Conservation (phyloP, 768 basidiomycete species). For the Lactarius sp. region DNA sequence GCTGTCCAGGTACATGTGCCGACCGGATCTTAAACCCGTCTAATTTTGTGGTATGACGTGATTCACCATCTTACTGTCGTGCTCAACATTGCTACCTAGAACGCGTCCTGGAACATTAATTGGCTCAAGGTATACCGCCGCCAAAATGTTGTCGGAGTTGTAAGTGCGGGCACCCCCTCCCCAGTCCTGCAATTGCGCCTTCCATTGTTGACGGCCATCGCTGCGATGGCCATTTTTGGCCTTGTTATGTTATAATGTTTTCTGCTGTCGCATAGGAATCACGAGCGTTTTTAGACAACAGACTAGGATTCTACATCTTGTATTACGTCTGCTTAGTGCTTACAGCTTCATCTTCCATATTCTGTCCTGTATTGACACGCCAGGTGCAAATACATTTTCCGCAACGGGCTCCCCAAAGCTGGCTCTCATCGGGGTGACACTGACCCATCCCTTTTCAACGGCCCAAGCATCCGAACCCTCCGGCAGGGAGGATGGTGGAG, state of each 20-base stretch:
- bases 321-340: slow-evolving; percentile 32
- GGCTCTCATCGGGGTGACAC: slow-evolving; percentile 74
- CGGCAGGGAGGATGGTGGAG: slow-evolving; percentile 54
- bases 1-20: slow-evolving; percentile 71
- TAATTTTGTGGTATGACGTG: slow-evolving; percentile 60
- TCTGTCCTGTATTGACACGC: slow-evolving; percentile 37
- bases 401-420: slow-evolving; percentile 62
- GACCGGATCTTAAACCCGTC: slow-evolving; percentile 57
- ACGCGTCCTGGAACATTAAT: slow-evolving; percentile 79
- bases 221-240: background rate
- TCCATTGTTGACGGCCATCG: slow-evolving; percentile 1
- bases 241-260: slow-evolving; percentile 11
- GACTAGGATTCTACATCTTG: background rate
- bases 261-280: slow-evolving; percentile 15
- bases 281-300: background rate
- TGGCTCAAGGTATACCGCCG: slow-evolving; percentile 61
- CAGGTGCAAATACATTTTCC: slow-evolving; percentile 26
- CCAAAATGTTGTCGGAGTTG: slow-evolving; percentile 16
- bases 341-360: slow-evolving; percentile 59
- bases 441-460: slow-evolving; percentile 59
- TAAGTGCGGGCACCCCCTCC: slow-evolving; percentile 12
- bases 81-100: slow-evolving; percentile 38
- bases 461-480: slow-evolving; percentile 83
- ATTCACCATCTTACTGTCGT: background rate
- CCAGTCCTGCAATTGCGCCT: slow-evolving; percentile 3